These are phyloP conservation scores for Leptographium wingfieldii DNA, from an alignment of 2,329 filamentous ascomycete genomes.

Conservation along the genomic window DNA sequence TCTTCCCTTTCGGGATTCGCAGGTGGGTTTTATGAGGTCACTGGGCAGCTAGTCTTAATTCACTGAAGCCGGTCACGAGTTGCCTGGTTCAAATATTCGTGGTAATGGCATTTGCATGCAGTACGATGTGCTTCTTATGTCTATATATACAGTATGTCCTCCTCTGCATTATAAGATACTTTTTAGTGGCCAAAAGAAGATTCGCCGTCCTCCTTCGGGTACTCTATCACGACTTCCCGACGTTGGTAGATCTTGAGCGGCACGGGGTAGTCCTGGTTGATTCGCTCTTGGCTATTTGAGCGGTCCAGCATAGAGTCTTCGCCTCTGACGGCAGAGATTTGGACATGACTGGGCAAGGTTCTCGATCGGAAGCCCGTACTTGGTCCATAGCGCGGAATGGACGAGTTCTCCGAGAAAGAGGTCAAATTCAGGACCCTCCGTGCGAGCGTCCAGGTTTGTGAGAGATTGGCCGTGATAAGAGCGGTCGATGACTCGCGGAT, in stretches of 20 bases:
- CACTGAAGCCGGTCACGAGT: neutral
- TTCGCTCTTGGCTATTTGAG: slow-evolving; percentile 25
- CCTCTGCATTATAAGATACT: neutral
- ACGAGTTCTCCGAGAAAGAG: slow-evolving; percentile 20
- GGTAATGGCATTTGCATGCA: neutral
- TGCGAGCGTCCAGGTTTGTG: slow-evolving; percentile 29
- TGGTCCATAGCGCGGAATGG: slow-evolving; percentile 16
- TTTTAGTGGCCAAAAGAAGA: neutral
- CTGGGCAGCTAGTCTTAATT: neutral
- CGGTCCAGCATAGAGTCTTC: slow-evolving; percentile 11
- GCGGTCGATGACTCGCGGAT: slow-evolving; percentile 32
- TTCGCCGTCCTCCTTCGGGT: neutral
- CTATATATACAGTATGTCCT: neutral
- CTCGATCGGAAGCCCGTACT: slow-evolving; percentile 14
- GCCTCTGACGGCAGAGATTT: slow-evolving; percentile 8
- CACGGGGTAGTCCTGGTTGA: slow-evolving; percentile 18
- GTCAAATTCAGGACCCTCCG: slow-evolving; percentile 24
- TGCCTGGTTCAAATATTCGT: neutral
- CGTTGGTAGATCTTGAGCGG: slow-evolving; percentile 14
- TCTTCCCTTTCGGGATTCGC: neutral
- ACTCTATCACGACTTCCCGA: slow-evolving; percentile 6
- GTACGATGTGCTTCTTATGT: neutral
- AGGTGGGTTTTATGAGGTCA: neutral
- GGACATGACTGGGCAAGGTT: neutral
- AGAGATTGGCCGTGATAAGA: slow-evolving; percentile 30